Conservation (phyloP, 768 basidiomycete species). For the Pleurotus pulmonarius region DNA sequence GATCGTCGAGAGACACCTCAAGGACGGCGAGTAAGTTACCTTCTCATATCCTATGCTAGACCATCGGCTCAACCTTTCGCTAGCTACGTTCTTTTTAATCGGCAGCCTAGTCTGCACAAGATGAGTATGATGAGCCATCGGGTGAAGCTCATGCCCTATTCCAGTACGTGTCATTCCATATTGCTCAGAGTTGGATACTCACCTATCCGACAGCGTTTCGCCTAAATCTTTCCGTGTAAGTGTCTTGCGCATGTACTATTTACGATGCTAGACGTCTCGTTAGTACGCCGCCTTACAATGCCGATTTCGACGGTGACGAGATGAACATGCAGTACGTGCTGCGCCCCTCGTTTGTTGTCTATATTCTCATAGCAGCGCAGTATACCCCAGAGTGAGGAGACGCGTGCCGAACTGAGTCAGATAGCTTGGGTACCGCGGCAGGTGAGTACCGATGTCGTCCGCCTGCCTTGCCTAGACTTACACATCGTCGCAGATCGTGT, state of each 20-base stretch:
- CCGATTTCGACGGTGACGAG: slow-evolving; percentile 99
- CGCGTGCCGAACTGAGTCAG: slow-evolving; percentile 94
- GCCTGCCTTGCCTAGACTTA: background rate
- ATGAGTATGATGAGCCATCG: slow-evolving; percentile 99
- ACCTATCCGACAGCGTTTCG: slow-evolving; percentile 71
- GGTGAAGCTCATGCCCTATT: slow-evolving; percentile 96
- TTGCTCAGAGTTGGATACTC: background rate
- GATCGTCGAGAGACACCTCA: slow-evolving; percentile 97
- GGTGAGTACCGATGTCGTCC: slow-evolving; percentile 36
- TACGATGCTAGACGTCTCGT: slow-evolving; percentile 17
- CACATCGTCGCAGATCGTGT: slow-evolving; percentile 72
- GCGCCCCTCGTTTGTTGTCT: background rate
- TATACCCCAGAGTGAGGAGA: slow-evolving; percentile 97
- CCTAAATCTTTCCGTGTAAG: slow-evolving; percentile 95
- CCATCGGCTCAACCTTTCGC: background rate
- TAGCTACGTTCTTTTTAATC: slow-evolving; percentile 93
- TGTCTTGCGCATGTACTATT: slow-evolving; percentile 19
- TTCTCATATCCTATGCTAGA: background rate
- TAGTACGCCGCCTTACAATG: slow-evolving; percentile 96
- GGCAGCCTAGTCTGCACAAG: slow-evolving; percentile 97
- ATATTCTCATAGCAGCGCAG: slow-evolving; percentile 34
- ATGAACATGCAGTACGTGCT: slow-evolving; percentile 99
- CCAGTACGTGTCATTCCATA: slow-evolving; percentile 57
- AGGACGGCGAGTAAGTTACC: slow-evolving; percentile 92
- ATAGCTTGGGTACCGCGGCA: slow-evolving; percentile 98